Evolutionary conservation across 1,284 basidiomycete species (phyloP), one percentile per base, ranked within the genome.

Genomic region (Vanrija sp.): DNA sequence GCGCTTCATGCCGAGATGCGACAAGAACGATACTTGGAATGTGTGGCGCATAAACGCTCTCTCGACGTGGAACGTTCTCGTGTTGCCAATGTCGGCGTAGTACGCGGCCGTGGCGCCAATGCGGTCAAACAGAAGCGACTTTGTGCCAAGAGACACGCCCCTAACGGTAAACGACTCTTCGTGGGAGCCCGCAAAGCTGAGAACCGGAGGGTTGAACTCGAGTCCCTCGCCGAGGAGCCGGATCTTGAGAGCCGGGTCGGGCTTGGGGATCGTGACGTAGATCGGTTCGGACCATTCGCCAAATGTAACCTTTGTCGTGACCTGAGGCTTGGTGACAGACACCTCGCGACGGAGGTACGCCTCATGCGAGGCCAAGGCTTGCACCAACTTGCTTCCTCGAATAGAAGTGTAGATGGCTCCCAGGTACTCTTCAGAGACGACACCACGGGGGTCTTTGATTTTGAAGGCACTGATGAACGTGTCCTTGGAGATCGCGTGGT

Each of bases 11-110:
- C 84, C 84, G 16, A 78, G 71, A 61, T 87, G 85, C 61, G 87
- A 86, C 41, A 82, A 64, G 75, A 96, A 96, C 3, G 89, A 85
- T 20, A 96, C 76, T 68, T 94, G 89, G 79, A 96, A 92, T 0
- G 90, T 94, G 68, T 94, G 87, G 47, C 85, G 84, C 92, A 96
- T 95, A 77, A 94, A 94, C 0, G 87, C 85, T 22, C 92, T 84
- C 71, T 96, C 93, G 54, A 96, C 85, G 23, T 82, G 79, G 61
- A 97, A 79, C 8, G 84, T 80, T 57, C 82, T 84, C 66, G 84
- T 88, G 49, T 87, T 78, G 16, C 90, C 87, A 24, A 97, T 76
- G 18, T 86, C 85, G 0, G 83, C 78, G 70, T 96, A 97, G 45
- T 83, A 80, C 38, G 88, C 77, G 0, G 92, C 88, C 70, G 88